Percentiles rank a stretch among this genome's conserved stretches.
These are phyloP conservation scores for Fusarium redolens DNA, from an alignment of 2,329 filamentous ascomycete genomes.

Conservation along the genomic window DNA sequence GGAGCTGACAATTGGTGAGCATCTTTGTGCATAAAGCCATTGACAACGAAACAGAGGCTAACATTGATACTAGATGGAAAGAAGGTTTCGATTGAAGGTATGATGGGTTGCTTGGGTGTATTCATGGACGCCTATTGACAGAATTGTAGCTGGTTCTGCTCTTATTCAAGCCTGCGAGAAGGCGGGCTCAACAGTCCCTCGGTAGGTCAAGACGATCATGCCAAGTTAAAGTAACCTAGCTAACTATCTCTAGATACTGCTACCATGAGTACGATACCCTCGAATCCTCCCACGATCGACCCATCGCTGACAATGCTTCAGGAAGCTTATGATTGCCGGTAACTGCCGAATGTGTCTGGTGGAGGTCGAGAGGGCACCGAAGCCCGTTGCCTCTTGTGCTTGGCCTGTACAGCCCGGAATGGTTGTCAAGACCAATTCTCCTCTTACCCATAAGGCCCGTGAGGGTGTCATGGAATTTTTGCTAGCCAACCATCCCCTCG, in stretches of 20 bases:
- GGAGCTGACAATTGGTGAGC: conserved; percentile 90
- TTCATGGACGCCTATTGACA: conserved; percentile 50
- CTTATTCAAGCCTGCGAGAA: conserved; percentile 99
- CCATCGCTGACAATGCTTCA: conserved; percentile 60
- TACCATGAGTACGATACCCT: conserved; percentile 86
- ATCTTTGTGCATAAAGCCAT: conserved; percentile 46
- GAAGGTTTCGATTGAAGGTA: conserved; percentile 98
- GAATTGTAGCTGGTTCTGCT: conserved; percentile 83
- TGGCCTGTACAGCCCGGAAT: conserved; percentile 99
- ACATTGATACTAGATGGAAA: conserved; percentile 79
- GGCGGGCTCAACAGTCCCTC: conserved; percentile 88
- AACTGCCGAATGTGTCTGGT: conserved; percentile 99
- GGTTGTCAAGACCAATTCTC: conserved; percentile 98
- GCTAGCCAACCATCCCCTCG: conserved; percentile 93
- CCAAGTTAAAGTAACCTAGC: conserved; percentile 43
- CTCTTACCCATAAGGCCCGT: conserved; percentile 94
- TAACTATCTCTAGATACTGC: conserved; percentile 78
- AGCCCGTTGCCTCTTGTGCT: conserved; percentile 97
- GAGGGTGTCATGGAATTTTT: conserved; percentile 99
- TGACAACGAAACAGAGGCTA: conserved; percentile 46
- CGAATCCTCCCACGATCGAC: conserved; percentile 44
- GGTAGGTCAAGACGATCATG: conserved; percentile 61
- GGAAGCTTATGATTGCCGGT: conserved; percentile 98
- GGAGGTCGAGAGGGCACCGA: conserved; percentile 95
- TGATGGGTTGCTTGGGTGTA: conserved; percentile 36